phyloP scores from a whole-genome alignment of 208 protist species.

The Leishmania mexicana region DNA sequence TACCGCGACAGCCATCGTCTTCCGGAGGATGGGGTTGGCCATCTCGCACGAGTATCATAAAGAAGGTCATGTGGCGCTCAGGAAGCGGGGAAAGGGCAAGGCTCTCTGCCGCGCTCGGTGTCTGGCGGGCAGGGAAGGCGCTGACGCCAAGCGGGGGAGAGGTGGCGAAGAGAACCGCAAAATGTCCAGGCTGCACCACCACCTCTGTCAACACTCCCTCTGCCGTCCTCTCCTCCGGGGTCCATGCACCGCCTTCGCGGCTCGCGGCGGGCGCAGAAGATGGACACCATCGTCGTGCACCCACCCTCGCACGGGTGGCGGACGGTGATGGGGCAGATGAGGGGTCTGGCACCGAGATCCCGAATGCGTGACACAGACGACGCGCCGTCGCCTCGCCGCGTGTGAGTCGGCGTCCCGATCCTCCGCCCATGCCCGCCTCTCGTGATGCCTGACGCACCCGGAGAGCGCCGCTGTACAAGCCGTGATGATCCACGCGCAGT shows the following conservation, averaged over 20 bases:
- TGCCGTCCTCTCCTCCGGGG: not conserved
- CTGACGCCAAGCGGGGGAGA: not conserved
- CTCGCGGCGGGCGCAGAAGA: not conserved
- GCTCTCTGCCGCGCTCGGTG: not conserved
- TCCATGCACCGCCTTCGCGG: not conserved
- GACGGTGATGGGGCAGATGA: not conserved
- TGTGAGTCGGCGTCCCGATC: not conserved
- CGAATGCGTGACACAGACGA: conserved; percentile 21
- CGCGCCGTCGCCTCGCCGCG: conserved; percentile 18
- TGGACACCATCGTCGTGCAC: not conserved
- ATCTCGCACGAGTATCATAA: conserved; percentile 10
- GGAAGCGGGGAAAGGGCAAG: not conserved
- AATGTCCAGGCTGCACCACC: conserved; percentile 22
- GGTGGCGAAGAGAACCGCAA: conserved; percentile 29
- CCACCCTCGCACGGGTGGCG: not conserved
- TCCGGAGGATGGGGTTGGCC: not conserved
- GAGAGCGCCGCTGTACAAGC: conserved; percentile 3
- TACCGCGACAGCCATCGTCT: not conserved
- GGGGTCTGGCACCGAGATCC: not conserved
- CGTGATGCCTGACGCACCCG: not conserved
- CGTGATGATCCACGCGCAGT: not conserved
- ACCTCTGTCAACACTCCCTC: conserved; percentile 17
- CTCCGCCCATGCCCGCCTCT: not conserved
- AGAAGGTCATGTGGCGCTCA: not conserved
- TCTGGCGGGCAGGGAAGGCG: not conserved